phyloP scores from a whole-genome alignment of 2,329 filamentous ascomycete species.

The Onygenales sp. region DNA sequence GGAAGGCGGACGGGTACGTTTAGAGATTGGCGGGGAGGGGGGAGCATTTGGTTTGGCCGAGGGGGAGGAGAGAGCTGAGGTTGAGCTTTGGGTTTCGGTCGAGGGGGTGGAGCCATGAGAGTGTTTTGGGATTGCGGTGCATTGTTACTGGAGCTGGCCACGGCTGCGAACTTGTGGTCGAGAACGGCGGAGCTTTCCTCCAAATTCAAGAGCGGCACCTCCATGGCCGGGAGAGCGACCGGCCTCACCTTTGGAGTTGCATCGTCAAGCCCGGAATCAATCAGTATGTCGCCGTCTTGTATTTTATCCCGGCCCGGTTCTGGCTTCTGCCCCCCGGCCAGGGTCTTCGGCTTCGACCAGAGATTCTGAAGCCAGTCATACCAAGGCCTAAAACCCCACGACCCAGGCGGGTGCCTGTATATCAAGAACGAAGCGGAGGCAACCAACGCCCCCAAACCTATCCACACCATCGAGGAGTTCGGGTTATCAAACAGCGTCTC shows the following conservation, averaged over 20 bases:
- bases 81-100: constrained; percentile 12
- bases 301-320: not conserved
- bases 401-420: constrained; percentile 29
- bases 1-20: constrained; percentile 28
- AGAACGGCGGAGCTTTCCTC: not conserved
- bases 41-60: constrained; percentile 8
- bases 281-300: not conserved
- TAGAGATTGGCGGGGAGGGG: constrained; percentile 21
- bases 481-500: too few relatives aligned
- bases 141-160: not conserved
- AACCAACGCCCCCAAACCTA: constrained; percentile 29
- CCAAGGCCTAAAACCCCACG: constrained; percentile 17
- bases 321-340: not conserved
- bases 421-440: constrained; percentile 31
- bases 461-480: constrained; percentile 30
- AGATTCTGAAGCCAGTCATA: not conserved
- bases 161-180: not conserved
- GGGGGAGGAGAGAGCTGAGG: constrained; percentile 9
- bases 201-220: not conserved
- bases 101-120: constrained; percentile 11
- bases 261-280: constrained; percentile 5
- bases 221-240: not conserved
- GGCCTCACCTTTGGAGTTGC: not conserved
- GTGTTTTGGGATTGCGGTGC: constrained; percentile 10
- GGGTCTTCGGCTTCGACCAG: not conserved